Base-by-base conservation (phyloP, 257 asterid genomes). In the Eucommia ulmoides region DNA sequence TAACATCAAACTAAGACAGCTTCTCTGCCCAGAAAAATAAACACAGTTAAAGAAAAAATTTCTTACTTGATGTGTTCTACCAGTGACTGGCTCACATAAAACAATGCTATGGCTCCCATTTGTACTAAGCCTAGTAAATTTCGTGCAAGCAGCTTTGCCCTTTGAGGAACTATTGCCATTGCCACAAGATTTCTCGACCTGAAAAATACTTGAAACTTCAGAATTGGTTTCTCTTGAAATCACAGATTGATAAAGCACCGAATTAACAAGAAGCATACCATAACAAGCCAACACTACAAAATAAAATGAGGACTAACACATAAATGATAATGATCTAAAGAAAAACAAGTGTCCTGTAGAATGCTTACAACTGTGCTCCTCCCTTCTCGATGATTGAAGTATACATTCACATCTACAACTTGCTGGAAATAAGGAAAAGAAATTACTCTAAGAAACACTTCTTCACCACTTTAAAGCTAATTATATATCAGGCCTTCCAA, bases 51-150 rank as follows among this genome's bases (percentile, higher is more conserved):
- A n/a, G n/a, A n/a, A n/a, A n/a, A n/a, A n/a, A n/a, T n/a, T n/a
- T 42, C 19, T 62, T 58, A 82, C 99, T 94, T 86, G 99, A 75
- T 91, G 98, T 22, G 98, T 83, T 74, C 98, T 81, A 41, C 98
- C 98, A 20, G 95, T 83, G 50, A 83, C 49, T 19, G 98, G 98
- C 66, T 83, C 81, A 48, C 98, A 86, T 61, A 74, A 65, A 49
- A 91, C 93, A 10, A 81, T 64, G 69, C 98, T 91, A 18, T 91
- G 81, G 48, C 71, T 71, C 58, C 87, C 96, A 52, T 91, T 65
- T 15, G 98, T 86, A 64, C 79, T 67, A 50, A 86, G 75, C 79
- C 95, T 75, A 38, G 88, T 79, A 75, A 91, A 91, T 70, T 83
- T 83, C 2, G 98, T 91, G 68, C 88, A 81, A 59, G 98, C 84